Conservation (phyloP, 805 yeast species). For the Ogataea corticis region DNA sequence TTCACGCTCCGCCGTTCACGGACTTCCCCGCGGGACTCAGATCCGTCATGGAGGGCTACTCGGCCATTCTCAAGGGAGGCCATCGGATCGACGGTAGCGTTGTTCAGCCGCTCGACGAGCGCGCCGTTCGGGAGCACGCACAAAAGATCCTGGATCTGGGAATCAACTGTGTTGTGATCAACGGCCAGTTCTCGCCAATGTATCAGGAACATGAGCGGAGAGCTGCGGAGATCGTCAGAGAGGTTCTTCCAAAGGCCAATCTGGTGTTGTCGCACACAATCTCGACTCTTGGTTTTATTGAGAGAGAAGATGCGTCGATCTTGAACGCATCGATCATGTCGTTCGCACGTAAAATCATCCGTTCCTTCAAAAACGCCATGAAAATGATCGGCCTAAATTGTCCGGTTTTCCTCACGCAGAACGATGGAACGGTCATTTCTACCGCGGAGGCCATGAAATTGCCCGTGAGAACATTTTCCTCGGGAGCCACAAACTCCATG, state of each 20-base stretch:
- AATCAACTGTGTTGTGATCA: constrained; percentile 38
- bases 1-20: constrained; percentile 40
- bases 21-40: constrained; percentile 44
- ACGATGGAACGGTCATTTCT: constrained; percentile 47
- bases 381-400: constrained; percentile 35
- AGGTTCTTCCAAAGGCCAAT: constrained; percentile 33
- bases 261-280: constrained; percentile 42
- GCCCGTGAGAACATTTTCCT: constrained; percentile 47
- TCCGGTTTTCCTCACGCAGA: constrained; percentile 43
- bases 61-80: constrained; percentile 40
- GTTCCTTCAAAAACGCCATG: constrained; percentile 39
- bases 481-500: constrained; percentile 50
- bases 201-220: constrained; percentile 37
- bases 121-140: constrained; percentile 10
- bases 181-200: constrained; percentile 43
- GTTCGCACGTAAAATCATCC: constrained; percentile 43
- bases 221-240: constrained; percentile 35
- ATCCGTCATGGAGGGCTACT: constrained; percentile 36
- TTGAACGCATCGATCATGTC: constrained; percentile 44
- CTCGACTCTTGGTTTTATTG: constrained; percentile 43
- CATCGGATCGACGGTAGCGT: constrained; percentile 41
- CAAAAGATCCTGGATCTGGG: constrained; percentile 34
- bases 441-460: constrained; percentile 38
- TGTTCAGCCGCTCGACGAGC: constrained; percentile 35
- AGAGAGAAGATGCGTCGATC: constrained; percentile 48